Evolutionary conservation across 2,329 filamentous ascomycete species (phyloP).

Genomic region (Xylariaceae sp.): DNA sequence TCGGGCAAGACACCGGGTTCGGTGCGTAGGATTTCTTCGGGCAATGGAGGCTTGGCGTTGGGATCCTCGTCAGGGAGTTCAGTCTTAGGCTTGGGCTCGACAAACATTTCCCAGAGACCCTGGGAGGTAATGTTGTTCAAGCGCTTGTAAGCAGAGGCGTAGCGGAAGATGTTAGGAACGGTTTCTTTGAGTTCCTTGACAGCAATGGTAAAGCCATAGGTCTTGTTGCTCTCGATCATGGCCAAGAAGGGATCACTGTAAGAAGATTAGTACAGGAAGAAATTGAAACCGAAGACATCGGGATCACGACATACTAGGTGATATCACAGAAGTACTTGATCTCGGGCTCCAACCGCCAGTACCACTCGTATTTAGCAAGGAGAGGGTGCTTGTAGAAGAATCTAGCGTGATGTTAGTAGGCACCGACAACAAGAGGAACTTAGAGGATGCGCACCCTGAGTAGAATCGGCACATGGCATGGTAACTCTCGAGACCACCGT

Average conservation of each 20-base stretch:
- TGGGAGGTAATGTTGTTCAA: conserved; percentile 84
- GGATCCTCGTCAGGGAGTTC: conserved; percentile 56
- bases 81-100: conserved; percentile 65
- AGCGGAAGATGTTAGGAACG: conserved; percentile 96
- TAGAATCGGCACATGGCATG: conserved; percentile 99
- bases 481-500: conserved; percentile 96
- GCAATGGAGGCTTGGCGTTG: conserved; percentile 61
- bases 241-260: conserved; percentile 84
- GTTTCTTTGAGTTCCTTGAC: conserved; percentile 98
- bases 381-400: conserved; percentile 98
- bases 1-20: conserved; percentile 71
- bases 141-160: conserved; percentile 96
- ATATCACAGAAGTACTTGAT: conserved; percentile 99
- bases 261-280: conserved; percentile 20
- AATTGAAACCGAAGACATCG: background rate
- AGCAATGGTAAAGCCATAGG: conserved; percentile 97
- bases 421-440: background rate
- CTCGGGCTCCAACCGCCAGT: conserved; percentile 97
- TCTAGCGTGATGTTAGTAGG: conserved; percentile 36
- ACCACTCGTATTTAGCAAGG: conserved; percentile 97
- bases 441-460: conserved; percentile 65
- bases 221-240: conserved; percentile 94
- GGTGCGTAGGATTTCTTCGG: conserved; percentile 74
- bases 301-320: conserved; percentile 68
- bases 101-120: conserved; percentile 98